Percentiles rank a stretch among this genome's conserved stretches.
phyloP scores from a whole-genome alignment of 257 asterid species.

The Solanum lycopersicoides region DNA sequence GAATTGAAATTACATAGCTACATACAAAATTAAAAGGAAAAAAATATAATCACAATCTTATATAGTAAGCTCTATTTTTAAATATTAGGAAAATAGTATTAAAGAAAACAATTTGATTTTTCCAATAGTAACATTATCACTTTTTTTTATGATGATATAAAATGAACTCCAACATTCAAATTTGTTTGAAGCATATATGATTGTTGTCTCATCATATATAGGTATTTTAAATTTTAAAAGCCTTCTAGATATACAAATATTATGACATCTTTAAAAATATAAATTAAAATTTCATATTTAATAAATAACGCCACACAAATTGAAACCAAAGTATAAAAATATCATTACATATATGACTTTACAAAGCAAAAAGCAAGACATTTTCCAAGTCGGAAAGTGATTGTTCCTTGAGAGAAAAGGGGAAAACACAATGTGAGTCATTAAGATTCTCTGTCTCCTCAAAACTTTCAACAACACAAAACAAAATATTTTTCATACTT shows the following conservation, averaged over 20 bases:
- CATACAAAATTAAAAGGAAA: background rate
- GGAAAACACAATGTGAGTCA: background rate
- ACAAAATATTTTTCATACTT: background rate
- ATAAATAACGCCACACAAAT: background rate
- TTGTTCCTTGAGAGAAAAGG: background rate
- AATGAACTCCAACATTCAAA: background rate
- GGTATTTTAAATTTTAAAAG: background rate
- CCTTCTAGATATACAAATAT: background rate
- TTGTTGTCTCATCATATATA: background rate
- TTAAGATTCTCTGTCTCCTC: background rate
- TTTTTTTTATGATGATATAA: background rate
- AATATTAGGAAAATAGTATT: background rate
- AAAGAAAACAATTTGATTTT: background rate
- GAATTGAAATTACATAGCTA: no score
- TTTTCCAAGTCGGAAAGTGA: background rate
- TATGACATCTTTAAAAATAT: background rate
- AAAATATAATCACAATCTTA: background rate
- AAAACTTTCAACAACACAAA: background rate
- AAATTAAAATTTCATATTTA: background rate
- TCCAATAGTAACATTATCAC: background rate
- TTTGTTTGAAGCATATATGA: background rate
- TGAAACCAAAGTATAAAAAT: background rate
- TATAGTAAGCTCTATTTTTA: background rate
- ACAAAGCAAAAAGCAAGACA: background rate
- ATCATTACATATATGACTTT: background rate